phyloP scores from a whole-genome alignment of 176 grass and related monocot genomes.

The Miscanthus lutarioriparius region DNA sequence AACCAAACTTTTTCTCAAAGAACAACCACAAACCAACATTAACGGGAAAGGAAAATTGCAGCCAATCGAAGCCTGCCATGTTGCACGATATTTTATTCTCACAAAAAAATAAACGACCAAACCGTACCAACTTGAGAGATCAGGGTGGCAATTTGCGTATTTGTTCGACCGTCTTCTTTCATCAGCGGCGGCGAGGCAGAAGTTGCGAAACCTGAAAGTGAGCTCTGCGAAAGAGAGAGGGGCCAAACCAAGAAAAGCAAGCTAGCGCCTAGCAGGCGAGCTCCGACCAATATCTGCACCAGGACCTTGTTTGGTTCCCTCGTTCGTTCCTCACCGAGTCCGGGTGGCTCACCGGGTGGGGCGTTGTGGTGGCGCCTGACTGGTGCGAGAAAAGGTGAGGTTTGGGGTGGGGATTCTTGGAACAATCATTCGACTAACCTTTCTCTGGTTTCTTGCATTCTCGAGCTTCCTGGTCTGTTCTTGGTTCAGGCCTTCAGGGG shows the following conservation, averaged over 20 bases:
- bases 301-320: conserved; percentile 3
- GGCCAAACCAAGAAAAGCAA: conserved; percentile 20
- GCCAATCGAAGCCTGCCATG: conserved; percentile 9
- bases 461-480: not conserved
- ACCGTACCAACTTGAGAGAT: conserved; percentile 20
- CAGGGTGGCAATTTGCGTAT: conserved; percentile 30
- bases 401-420: not conserved
- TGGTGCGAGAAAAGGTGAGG: conserved; percentile 31
- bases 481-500: not conserved
- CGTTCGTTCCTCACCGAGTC: conserved; percentile 19
- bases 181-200: not conserved
- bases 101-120: conserved; percentile 6
- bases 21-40: not conserved
- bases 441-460: conserved; percentile 24
- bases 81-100: conserved; percentile 23
- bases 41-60: not conserved
- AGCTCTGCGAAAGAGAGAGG: conserved; percentile 28
- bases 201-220: conserved; percentile 37
- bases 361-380: not conserved
- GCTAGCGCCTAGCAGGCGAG: not conserved
- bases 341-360: not conserved
- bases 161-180: conserved; percentile 7
- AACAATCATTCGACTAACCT: not conserved
- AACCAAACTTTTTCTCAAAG: not conserved
- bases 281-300: conserved; percentile 15